Conservation (phyloP, 1,284 basidiomycete species). For the Apiotrichum laibachii region DNA sequence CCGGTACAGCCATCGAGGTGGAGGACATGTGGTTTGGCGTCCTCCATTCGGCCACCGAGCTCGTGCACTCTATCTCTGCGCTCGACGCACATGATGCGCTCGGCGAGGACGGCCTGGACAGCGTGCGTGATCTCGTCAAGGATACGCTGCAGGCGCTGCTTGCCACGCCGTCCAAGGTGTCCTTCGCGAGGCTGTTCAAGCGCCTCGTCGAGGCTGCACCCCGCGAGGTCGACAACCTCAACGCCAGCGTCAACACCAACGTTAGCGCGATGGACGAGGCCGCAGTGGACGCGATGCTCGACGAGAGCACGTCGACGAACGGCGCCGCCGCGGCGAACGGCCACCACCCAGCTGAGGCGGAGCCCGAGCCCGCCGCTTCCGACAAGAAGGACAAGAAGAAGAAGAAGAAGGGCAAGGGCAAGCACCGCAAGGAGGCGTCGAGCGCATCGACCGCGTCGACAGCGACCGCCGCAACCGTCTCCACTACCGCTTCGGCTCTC, state of each 20-base stretch:
- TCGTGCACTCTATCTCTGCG: slow-evolving; percentile 66
- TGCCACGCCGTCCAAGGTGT: slow-evolving; percentile 77
- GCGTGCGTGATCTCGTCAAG: slow-evolving; percentile 72
- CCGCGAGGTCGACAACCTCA: slow-evolving; percentile 27
- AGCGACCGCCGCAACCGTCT: no score
- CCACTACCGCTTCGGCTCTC: no score
- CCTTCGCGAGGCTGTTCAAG: slow-evolving; percentile 88
- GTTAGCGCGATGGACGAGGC: no score
- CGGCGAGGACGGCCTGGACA: slow-evolving; percentile 47
- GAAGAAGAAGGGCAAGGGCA: slow-evolving; percentile 6
- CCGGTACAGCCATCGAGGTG: slow-evolving; percentile 50
- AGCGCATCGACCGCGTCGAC: background rate
- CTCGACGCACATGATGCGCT: slow-evolving; percentile 21
- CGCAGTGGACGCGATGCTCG: no score
- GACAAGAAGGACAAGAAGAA: slow-evolving; percentile 5
- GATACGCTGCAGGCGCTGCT: slow-evolving; percentile 81
- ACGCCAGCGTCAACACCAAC: background rate
- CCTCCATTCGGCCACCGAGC: slow-evolving; percentile 73
- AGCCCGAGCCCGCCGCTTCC: slow-evolving; percentile 47
- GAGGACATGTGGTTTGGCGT: slow-evolving; percentile 91
- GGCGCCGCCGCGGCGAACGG: no score
- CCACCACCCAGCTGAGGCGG: slow-evolving; percentile 6
- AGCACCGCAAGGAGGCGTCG: background rate
- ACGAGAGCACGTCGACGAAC: no score
- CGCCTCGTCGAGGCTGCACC: slow-evolving; percentile 66